phyloP scores from a whole-genome alignment of 1,139 yeast genomes.

The Sugiyamaella novakii region DNA sequence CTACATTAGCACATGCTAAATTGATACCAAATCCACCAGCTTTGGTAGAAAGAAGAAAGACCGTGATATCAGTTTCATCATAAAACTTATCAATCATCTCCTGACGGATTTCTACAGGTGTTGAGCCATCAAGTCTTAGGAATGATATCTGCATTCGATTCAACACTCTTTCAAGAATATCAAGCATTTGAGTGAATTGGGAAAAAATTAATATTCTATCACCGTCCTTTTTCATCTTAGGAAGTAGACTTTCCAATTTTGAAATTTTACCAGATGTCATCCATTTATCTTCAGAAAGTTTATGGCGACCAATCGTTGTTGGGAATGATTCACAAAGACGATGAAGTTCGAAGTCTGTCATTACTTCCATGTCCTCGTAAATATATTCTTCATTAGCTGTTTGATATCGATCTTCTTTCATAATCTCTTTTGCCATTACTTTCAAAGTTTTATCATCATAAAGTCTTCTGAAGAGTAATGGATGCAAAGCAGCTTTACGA shows the following conservation, averaged over 20 bases:
- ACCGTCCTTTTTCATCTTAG: constrained; percentile 56
- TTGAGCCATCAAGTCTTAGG: constrained; percentile 87
- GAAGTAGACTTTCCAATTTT: constrained; percentile 60
- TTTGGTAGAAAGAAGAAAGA: constrained; percentile 85
- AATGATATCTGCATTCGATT: constrained; percentile 69
- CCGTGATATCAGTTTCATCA: constrained; percentile 79
- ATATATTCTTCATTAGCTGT: constrained; percentile 74
- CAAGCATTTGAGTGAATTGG: constrained; percentile 88
- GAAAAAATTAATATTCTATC: constrained; percentile 87
- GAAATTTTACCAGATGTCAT: constrained; percentile 77
- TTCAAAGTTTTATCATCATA: constrained; percentile 58
- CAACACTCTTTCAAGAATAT: constrained; percentile 77
- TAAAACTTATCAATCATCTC: constrained; percentile 87
- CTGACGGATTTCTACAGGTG: constrained; percentile 91
- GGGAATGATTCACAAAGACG: constrained; percentile 74
- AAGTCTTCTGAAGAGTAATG: constrained; percentile 77
- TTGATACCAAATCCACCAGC: constrained; percentile 99
- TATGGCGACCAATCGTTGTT: constrained; percentile 56
- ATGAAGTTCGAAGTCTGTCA: constrained; percentile 90
- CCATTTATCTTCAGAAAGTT: constrained; percentile 57
- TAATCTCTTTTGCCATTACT: constrained; percentile 74
- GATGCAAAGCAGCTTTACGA: constrained; percentile 95
- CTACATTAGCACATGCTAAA: constrained; percentile 92
- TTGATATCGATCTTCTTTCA: constrained; percentile 78
- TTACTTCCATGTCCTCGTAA: constrained; percentile 92